These are phyloP conservation scores for Scenedesmus sp. DNA, from an alignment of 163 green algal genomes.

Conservation along the genomic window DNA sequence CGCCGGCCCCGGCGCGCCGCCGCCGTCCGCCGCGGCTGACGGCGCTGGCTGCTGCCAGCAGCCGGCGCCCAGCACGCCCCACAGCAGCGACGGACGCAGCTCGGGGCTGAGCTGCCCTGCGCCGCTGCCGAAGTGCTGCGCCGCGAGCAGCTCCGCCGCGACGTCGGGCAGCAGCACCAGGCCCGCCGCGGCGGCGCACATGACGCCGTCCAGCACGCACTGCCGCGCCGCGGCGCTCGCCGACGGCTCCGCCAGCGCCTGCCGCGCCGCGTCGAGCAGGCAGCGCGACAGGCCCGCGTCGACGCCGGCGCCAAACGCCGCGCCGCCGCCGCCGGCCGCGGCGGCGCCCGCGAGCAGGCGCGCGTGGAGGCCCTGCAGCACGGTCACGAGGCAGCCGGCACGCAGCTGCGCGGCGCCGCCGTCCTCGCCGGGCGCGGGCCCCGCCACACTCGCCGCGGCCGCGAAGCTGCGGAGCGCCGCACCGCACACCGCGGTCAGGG, in stretches of 20 bases:
- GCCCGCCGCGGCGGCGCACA: constrained; percentile 14
- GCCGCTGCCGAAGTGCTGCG: background rate
- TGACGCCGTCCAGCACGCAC: constrained; percentile 2
- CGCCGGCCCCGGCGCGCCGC: background rate
- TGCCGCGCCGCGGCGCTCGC: too few relatives aligned
- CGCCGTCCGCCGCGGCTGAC: background rate
- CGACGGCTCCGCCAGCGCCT: background rate
- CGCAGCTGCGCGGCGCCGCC: too few relatives aligned
- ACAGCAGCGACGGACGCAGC: background rate
- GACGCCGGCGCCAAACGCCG: constrained; percentile 26
- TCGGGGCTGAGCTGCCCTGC: background rate
- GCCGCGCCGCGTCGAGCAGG: constrained; percentile 7
- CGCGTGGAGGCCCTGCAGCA: too few relatives aligned
- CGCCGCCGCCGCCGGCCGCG: too few relatives aligned
- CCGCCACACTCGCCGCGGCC: too few relatives aligned
- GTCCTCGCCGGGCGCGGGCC: too few relatives aligned
- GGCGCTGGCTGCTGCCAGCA: constrained; percentile 9
- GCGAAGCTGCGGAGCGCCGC: too few relatives aligned
- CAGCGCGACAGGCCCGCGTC: background rate
- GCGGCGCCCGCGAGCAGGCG: too few relatives aligned
- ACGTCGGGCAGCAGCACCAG: constrained; percentile 37
- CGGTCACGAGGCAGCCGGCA: too few relatives aligned
- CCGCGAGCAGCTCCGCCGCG: background rate
- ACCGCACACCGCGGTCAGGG: too few relatives aligned
- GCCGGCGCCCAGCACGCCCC: background rate